Conservation (phyloP, 805 yeast genomes). For the Metschnikowia lochheadii region DNA sequence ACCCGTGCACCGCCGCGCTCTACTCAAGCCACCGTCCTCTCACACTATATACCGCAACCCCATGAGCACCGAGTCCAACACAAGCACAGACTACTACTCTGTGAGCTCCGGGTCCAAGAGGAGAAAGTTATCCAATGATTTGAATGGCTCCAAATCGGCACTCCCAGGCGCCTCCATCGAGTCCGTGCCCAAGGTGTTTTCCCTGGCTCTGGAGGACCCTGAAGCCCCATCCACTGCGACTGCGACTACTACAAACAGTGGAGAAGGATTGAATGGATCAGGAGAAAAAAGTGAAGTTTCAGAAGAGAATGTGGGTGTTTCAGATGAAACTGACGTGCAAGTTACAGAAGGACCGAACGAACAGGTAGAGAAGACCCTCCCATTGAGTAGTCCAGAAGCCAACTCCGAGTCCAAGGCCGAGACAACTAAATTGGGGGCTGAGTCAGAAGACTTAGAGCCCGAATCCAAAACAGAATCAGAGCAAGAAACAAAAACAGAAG, state of each 20-base stretch:
- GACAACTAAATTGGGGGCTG: no score
- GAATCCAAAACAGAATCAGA: no score
- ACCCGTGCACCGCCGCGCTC: conserved; percentile 3
- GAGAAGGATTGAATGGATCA: not conserved
- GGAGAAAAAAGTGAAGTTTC: not conserved
- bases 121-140: conserved; percentile 1
- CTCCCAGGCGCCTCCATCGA: not conserved
- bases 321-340: no score
- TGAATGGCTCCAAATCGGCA: not conserved
- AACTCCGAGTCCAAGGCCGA: no score
- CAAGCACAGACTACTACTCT: conserved; percentile 1
- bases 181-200: not conserved
- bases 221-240: not conserved
- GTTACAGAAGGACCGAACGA: not conserved
- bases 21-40: not conserved
- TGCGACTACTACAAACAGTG: not conserved
- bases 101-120: conserved; percentile 3
- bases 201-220: not conserved
- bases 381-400: no score
- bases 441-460: no score
- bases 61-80: conserved; percentile 1
- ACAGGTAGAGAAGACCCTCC: not conserved
- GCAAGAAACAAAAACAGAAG: no score
- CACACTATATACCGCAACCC: not conserved
- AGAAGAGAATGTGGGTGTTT: no score